Base-by-base conservation (phyloP, 352 stramenopile species). In the Pythium scleroteichum region DNA sequence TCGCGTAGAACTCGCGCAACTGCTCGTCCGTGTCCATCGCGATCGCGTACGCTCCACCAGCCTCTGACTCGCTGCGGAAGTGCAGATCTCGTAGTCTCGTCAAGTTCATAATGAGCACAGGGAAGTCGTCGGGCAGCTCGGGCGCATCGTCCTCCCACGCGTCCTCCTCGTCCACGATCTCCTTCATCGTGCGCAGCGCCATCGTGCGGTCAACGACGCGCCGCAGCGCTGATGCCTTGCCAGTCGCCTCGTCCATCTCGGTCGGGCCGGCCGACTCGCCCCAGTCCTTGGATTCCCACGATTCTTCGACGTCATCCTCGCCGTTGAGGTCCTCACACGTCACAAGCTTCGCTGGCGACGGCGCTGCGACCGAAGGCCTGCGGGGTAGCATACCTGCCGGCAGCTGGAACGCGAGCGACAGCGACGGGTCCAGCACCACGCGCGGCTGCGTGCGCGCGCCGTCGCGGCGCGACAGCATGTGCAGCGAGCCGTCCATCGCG, bases 81-180 rank as follows among this genome's bases (percentile, higher is more conserved):
- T 79, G 69, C 24, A 67, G 53, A 27, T 71, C 59, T 20, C 69
- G 69, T 19, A 76, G 50, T 19, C 64, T 58, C 46, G 72, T 68
- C 17, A 76, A 39, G 35, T 79, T 75, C 23, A 79, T 61, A 16
- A 79, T 58, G 17, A 79, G 62, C 47, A 79, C 44, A 17, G 72
- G 72, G 39, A 79, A 79, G 27, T 76, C 69, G 54, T 79, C 72
- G 14, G 68, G 56, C 33, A 79, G 68, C 12, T 59, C 58, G 17
- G 58, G 48, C 19, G 47, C 29, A 16, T 69, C 58, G 44, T 68
- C 61, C 54, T 58, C 65, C 68, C 64, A 73, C n/a, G n/a, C 52
- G 29, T 60, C 57, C 3, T 48, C 45, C 0, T 40, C 33, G 8
- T 54, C 53, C 12, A 51, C 41, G 3, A 38, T 33, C 8, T 54